Evolutionary conservation across 148 eudicot species (phyloP).

Genomic region (Cornus kousa): DNA sequence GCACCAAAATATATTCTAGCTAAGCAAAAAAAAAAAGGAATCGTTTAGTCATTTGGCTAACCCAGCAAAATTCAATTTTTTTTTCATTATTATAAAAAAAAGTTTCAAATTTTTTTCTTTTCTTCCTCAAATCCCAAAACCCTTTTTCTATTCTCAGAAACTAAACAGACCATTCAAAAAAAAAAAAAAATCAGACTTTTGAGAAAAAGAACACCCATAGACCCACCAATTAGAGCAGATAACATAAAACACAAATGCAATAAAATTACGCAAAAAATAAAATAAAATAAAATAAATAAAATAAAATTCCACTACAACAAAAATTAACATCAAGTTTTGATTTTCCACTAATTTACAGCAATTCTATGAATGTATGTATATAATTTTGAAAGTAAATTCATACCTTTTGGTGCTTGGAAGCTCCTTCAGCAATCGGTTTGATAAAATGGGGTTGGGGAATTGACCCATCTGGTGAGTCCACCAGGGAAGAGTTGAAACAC

Average conservation of each 20-base stretch:
- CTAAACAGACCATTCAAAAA: no score
- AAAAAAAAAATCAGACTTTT: no score
- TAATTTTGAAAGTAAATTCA: background rate
- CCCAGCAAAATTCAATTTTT: background rate
- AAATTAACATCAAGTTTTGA: background rate
- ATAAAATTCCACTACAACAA: background rate
- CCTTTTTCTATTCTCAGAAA: background rate
- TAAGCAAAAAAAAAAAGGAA: no score
- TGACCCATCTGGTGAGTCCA: constrained; percentile 8
- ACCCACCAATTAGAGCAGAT: background rate
- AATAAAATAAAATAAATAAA: no score
- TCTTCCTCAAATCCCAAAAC: background rate
- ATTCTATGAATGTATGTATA: background rate
- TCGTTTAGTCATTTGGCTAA: background rate
- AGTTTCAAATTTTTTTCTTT: background rate
- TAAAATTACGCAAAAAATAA: background rate
- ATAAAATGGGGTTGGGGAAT: background rate
- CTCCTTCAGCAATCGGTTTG: background rate
- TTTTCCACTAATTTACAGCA: background rate
- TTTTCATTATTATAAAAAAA: background rate
- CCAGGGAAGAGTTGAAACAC: constrained; percentile 6
- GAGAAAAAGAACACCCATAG: background rate
- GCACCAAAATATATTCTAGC: no score
- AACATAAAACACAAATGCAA: background rate
- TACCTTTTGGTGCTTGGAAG: constrained; percentile 5